Evolutionary conservation across 2,329 filamentous ascomycete species (phyloP).

Genomic region (Colletotrichum musae): DNA sequence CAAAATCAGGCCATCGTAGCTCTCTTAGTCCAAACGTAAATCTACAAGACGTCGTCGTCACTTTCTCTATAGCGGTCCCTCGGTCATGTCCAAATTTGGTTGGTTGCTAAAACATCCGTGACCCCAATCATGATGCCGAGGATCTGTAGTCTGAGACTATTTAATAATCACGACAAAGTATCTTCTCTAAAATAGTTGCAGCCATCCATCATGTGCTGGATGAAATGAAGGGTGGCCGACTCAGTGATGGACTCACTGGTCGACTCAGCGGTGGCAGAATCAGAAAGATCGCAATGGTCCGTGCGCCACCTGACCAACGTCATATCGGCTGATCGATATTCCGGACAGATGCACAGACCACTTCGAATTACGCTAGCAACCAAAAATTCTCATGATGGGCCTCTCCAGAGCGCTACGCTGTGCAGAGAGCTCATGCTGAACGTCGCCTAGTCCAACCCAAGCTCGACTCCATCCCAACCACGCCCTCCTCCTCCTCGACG

Average conservation of each 20-base stretch:
- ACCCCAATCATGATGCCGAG: no score
- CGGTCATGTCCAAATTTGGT: no score
- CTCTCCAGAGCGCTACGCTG: constrained; percentile 11
- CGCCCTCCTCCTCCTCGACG: constrained; percentile 18
- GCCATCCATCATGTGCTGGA: no score
- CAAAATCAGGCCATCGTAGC: no score
- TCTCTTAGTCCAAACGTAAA: no score
- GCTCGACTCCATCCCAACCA: constrained; percentile 31
- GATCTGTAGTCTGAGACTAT: no score
- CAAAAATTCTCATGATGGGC: constrained; percentile 42
- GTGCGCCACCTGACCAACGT: constrained; percentile 27
- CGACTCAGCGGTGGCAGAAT: neutral
- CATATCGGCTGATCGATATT: constrained; percentile 30
- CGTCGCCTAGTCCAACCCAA: constrained; percentile 15
- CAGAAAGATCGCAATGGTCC: neutral
- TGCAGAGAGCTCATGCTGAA: constrained; percentile 33
- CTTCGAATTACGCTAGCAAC: constrained; percentile 21
- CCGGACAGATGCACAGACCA: constrained; percentile 20
- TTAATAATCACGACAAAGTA: no score
- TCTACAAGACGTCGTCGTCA: no score
- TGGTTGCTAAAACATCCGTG: no score
- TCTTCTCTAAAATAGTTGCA: no score
- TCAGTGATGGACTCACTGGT: neutral
- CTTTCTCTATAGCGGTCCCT: no score
- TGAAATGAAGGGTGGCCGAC: no score